These are phyloP conservation scores for Naematelia encephala DNA, from an alignment of 768 basidiomycete species.

Conservation along the genomic window DNA sequence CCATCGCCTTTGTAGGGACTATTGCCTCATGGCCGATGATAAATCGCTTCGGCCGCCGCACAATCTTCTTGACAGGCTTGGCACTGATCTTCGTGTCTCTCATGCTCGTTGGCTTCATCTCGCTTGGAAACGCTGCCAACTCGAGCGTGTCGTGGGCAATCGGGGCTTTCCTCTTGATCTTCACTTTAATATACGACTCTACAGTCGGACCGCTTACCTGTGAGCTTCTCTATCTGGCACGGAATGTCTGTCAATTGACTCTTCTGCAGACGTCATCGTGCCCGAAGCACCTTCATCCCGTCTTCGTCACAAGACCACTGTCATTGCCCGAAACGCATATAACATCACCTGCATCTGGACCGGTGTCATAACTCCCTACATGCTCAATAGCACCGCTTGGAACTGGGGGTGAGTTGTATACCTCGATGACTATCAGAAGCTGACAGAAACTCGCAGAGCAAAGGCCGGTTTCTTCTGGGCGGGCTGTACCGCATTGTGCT, in stretches of 20 bases:
- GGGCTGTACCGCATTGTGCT: neutral
- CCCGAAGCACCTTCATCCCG: slow-evolving; percentile 50
- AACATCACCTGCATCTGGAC: slow-evolving; percentile 17
- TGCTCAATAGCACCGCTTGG: slow-evolving; percentile 6
- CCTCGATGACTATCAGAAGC: too few species aligned
- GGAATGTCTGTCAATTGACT: too few species aligned
- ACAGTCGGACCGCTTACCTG: slow-evolving; percentile 21
- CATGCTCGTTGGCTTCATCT: slow-evolving; percentile 46
- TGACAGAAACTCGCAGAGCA: too few species aligned
- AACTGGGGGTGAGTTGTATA: too few species aligned
- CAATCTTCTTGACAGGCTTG: slow-evolving; percentile 50
- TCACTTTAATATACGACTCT: slow-evolving; percentile 48
- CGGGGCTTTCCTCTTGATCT: slow-evolving; percentile 47
- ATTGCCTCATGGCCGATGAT: slow-evolving; percentile 41
- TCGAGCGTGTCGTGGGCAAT: too few species aligned
- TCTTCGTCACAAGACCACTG: slow-evolving; percentile 49
- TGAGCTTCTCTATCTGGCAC: too few species aligned
- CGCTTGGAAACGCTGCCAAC: too few species aligned
- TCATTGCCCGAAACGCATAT: slow-evolving; percentile 25
- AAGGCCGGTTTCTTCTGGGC: slow-evolving; percentile 15
- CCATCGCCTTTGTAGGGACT: slow-evolving; percentile 25
- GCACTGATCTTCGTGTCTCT: slow-evolving; percentile 38
- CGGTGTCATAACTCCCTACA: slow-evolving; percentile 2
- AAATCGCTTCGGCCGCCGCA: slow-evolving; percentile 48
- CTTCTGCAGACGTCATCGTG: too few species aligned